Conservation (phyloP, 2,329 filamentous ascomycete species). For the Cercospora canescens region DNA sequence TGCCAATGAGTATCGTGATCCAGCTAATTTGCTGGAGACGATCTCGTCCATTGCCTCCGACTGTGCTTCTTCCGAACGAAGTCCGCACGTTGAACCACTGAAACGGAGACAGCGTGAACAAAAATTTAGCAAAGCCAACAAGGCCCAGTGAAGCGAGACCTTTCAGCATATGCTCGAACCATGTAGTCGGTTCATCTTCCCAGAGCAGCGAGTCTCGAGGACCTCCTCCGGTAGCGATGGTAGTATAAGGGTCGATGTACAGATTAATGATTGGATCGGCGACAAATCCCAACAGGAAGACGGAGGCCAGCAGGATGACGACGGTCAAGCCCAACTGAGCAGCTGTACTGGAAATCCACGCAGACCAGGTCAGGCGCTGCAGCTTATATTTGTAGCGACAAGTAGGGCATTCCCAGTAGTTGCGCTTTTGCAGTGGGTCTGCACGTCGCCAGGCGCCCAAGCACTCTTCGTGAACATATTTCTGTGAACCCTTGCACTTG, state of each 20-base stretch:
- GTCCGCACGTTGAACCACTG: constrained; percentile 70
- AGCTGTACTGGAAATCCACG: constrained; percentile 56
- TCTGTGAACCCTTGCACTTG: constrained; percentile 87
- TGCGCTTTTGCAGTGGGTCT: constrained; percentile 65
- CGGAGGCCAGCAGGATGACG: constrained; percentile 65
- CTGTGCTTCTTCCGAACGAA: constrained; percentile 41
- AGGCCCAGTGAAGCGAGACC: constrained; percentile 88
- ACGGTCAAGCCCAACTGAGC: constrained; percentile 72
- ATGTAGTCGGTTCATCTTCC: constrained; percentile 59
- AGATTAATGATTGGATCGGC: constrained; percentile 90
- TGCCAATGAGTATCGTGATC: constrained; percentile 75
- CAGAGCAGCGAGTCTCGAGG: constrained; percentile 34
- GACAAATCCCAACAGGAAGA: constrained; percentile 86
- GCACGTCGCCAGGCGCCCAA: constrained; percentile 79
- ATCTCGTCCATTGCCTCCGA: constrained; percentile 67
- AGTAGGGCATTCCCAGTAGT: constrained; percentile 85
- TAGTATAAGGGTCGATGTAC: constrained; percentile 71
- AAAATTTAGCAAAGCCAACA: constrained; percentile 78
- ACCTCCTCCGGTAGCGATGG: constrained; percentile 37
- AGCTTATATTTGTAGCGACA: constrained; percentile 83
- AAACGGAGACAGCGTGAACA: constrained; percentile 72
- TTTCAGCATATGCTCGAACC: constrained; percentile 83
- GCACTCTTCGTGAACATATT: constrained; percentile 92
- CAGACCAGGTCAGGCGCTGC: constrained; percentile 73
- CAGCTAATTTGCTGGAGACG: constrained; percentile 77